Percentiles rank a stretch among this genome's conserved stretches.
phyloP scores from a whole-genome alignment of 2,329 filamentous ascomycete genomes.

The Dendryphion nanum region DNA sequence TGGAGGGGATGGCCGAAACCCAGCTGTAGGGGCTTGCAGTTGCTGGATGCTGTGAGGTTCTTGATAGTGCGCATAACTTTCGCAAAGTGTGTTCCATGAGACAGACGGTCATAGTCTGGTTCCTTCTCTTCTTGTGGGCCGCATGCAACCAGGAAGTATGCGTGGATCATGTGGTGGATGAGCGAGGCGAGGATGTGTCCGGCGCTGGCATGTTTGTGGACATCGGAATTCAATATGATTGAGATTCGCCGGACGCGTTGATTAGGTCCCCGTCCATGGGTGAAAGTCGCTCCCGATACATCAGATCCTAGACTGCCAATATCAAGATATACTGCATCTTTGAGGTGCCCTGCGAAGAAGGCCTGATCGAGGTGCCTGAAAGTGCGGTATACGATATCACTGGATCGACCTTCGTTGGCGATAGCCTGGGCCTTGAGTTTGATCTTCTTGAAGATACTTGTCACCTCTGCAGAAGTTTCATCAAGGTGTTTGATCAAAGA shows the following conservation, averaged over 20 bases:
- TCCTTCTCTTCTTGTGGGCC: constrained; percentile 33
- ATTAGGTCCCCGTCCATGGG: constrained; percentile 26
- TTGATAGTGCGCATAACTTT: constrained; percentile 40
- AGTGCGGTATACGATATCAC: constrained; percentile 30
- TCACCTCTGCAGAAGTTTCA: constrained; percentile 14
- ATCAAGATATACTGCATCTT: constrained; percentile 37
- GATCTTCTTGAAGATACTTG: constrained; percentile 15
- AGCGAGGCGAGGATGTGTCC: constrained; percentile 37
- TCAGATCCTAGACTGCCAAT: constrained; percentile 22
- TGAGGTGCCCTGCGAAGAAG: constrained; percentile 39
- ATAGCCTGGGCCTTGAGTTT: constrained; percentile 10
- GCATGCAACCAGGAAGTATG: constrained; percentile 45
- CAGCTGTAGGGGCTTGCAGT: constrained; percentile 26
- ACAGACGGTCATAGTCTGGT: constrained; percentile 34
- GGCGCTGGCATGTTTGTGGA: constrained; percentile 22
- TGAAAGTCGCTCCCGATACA: constrained; percentile 38
- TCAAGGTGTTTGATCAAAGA: constrained; percentile 36
- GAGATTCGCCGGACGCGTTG: constrained; percentile 32
- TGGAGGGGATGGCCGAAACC: constrained; percentile 29
- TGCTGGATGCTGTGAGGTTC: constrained; percentile 26
- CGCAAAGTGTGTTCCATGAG: constrained; percentile 41
- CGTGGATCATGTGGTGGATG: constrained; percentile 49
- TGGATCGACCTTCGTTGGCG: constrained; percentile 13
- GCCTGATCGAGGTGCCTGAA: constrained; percentile 38
- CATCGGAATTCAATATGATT: constrained; percentile 30